Conservation (phyloP, 1,284 basidiomycete genomes). For the Omphalotus olearius region DNA sequence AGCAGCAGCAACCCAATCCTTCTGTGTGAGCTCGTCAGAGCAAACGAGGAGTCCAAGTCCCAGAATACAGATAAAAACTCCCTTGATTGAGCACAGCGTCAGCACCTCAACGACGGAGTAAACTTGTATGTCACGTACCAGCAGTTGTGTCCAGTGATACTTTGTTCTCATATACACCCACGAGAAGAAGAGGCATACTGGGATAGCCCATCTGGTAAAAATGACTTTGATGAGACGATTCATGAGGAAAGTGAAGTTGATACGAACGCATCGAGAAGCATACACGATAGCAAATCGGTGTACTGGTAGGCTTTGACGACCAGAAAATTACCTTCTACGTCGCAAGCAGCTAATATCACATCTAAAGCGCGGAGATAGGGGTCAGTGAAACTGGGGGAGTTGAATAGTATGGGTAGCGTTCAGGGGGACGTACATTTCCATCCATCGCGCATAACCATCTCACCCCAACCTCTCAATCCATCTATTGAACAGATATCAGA, state of each 20-base stretch:
- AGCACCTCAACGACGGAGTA: background rate
- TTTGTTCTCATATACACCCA: constrained; percentile 78
- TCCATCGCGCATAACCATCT: constrained; percentile 67
- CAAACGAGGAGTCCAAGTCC: constrained; percentile 76
- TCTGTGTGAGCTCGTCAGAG: constrained; percentile 67
- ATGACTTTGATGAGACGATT: constrained; percentile 10
- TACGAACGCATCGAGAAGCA: constrained; percentile 80
- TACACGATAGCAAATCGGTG: constrained; percentile 81
- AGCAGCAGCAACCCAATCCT: constrained; percentile 60
- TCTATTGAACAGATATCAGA: constrained; percentile 38
- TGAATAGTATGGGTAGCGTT: background rate
- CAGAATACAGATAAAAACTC: constrained; percentile 67
- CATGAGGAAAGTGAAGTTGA: background rate
- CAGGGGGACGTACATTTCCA: constrained; percentile 70
- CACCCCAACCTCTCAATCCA: constrained; percentile 74
- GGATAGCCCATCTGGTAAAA: constrained; percentile 71
- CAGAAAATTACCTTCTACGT: constrained; percentile 83
- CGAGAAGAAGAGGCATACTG: constrained; percentile 76
- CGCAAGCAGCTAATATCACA: constrained; percentile 70
- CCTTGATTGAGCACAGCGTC: constrained; percentile 33
- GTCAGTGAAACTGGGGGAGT: background rate
- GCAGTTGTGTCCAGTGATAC: constrained; percentile 79
- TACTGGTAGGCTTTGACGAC: constrained; percentile 86
- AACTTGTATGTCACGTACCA: constrained; percentile 38
- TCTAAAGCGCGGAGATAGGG: constrained; percentile 36